phyloP scores from a whole-genome alignment of 1,284 basidiomycete species.

The Pseudozyma pruni region DNA sequence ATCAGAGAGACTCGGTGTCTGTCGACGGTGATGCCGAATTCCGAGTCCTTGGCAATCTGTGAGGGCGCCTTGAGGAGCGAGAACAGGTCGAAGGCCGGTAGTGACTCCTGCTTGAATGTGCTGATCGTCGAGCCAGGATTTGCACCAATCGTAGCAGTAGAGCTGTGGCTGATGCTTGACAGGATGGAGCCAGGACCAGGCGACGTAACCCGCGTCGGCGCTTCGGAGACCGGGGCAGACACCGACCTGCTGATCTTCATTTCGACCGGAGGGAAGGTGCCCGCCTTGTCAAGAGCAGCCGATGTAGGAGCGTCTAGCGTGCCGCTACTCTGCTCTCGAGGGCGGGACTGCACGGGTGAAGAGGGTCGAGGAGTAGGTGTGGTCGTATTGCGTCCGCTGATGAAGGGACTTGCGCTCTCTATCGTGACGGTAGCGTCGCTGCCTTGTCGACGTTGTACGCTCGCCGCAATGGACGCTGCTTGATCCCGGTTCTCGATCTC shows the following conservation, averaged over 20 bases:
- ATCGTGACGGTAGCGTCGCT: conserved; percentile 39
- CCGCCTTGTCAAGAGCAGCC: background rate
- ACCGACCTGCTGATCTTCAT: conserved; percentile 19
- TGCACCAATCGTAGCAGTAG: conserved; percentile 6
- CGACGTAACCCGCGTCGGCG: conserved; percentile 34
- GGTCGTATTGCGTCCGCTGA: conserved; percentile 38
- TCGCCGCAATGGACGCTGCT: background rate
- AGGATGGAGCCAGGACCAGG: conserved; percentile 33
- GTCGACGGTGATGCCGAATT: conserved; percentile 43
- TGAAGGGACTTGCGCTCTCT: conserved; percentile 19
- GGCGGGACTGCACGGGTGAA: conserved; percentile 19
- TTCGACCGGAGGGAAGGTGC: conserved; percentile 13
- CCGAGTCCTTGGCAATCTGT: conserved; percentile 45
- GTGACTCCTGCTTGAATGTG: conserved; percentile 20
- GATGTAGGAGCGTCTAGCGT: conserved; percentile 1
- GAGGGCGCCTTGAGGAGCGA: conserved; percentile 41
- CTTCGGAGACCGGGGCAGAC: conserved; percentile 40
- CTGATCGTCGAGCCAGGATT: conserved; percentile 13
- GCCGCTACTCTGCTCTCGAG: conserved; percentile 1
- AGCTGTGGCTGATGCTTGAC: conserved; percentile 12
- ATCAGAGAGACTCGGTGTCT: conserved; percentile 39
- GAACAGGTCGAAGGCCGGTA: conserved; percentile 39
- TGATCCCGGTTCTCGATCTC: background rate
- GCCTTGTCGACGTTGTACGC: conserved; percentile 13
- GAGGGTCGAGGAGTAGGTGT: conserved; percentile 44